These are phyloP conservation scores for Boechera stricta DNA, from an alignment of 345 rosid species.

Conservation along the genomic window DNA sequence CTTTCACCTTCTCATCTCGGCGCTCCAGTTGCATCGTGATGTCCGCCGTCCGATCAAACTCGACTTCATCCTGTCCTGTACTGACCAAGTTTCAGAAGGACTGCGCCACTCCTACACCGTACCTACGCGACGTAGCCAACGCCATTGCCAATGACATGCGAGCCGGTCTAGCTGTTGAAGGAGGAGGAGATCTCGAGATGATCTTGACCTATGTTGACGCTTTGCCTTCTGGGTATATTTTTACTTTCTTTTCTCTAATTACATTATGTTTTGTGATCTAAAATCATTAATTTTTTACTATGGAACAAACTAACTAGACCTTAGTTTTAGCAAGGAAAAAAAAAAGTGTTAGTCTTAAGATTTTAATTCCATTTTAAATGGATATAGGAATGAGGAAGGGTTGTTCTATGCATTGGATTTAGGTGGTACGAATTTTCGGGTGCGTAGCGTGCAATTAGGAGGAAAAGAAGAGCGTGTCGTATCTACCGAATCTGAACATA, in stretches of 20 bases:
- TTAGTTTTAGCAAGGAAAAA: background rate
- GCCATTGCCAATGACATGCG: conserved; percentile 72
- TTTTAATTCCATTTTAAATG: background rate
- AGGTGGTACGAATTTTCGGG: conserved; percentile 88
- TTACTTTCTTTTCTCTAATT: background rate
- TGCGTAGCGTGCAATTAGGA: conserved; percentile 74
- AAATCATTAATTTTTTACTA: background rate
- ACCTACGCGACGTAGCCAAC: conserved; percentile 70
- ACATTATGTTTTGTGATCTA: background rate
- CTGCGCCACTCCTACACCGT: conserved; percentile 71
- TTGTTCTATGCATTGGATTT: conserved; percentile 92
- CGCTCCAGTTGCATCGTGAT: conserved; percentile 28
- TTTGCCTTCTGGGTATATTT: conserved; percentile 74
- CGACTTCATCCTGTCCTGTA: conserved; percentile 54
- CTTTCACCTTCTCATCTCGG: conserved; percentile 47
- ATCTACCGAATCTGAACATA: conserved; percentile 72
- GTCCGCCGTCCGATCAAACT: conserved; percentile 58
- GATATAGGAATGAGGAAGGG: conserved; percentile 74
- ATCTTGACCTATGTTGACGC: conserved; percentile 74
- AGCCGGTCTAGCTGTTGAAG: conserved; percentile 73
- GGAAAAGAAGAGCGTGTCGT: conserved; percentile 65
- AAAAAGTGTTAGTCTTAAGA: background rate
- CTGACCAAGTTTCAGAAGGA: conserved; percentile 64
- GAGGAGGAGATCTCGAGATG: conserved; percentile 82
- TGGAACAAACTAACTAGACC: too few species aligned